phyloP scores from a whole-genome alignment of 1,139 yeast genomes.

The Tardiomyces depauwii region DNA sequence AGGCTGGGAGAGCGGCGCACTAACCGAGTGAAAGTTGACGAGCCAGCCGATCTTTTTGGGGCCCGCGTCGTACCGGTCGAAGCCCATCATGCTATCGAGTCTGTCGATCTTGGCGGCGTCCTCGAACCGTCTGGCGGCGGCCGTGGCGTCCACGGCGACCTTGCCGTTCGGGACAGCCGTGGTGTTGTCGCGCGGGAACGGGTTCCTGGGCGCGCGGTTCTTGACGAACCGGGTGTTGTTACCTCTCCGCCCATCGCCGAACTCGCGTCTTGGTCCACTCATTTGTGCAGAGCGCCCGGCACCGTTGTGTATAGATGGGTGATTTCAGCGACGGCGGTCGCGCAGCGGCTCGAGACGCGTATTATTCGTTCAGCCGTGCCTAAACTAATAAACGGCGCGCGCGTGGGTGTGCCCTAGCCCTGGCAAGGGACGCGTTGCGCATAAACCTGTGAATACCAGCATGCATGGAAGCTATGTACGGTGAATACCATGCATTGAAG shows the following conservation, averaged over 20 bases:
- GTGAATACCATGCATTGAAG: too few relatives aligned
- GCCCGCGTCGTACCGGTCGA: slow-evolving; percentile 57
- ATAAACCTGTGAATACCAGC: too few relatives aligned
- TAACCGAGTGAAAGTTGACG: slow-evolving; percentile 39
- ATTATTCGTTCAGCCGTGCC: too few relatives aligned
- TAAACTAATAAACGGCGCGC: too few relatives aligned
- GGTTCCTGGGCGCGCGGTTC: background rate
- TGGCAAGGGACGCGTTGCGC: too few relatives aligned
- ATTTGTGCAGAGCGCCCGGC: too few relatives aligned
- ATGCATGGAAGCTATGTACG: too few relatives aligned
- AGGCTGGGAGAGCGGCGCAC: slow-evolving; percentile 48
- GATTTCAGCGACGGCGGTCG: too few relatives aligned
- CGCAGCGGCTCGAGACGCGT: too few relatives aligned
- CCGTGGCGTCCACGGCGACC: slow-evolving; percentile 21
- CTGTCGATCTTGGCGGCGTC: slow-evolving; percentile 15
- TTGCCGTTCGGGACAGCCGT: too few relatives aligned
- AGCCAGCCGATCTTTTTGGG: slow-evolving; percentile 69
- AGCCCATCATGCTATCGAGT: slow-evolving; percentile 73
- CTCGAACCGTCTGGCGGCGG: slow-evolving; percentile 15
- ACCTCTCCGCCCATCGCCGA: background rate
- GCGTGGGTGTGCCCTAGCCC: too few relatives aligned
- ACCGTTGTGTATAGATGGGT: too few relatives aligned
- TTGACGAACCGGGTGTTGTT: background rate
- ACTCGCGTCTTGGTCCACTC: background rate
- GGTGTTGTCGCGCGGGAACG: background rate